Evolutionary conservation across 1,284 basidiomycete genomes (phyloP), one percentile per base, ranked within the genome.

Genomic region (Sphaerobolus stellatus): DNA sequence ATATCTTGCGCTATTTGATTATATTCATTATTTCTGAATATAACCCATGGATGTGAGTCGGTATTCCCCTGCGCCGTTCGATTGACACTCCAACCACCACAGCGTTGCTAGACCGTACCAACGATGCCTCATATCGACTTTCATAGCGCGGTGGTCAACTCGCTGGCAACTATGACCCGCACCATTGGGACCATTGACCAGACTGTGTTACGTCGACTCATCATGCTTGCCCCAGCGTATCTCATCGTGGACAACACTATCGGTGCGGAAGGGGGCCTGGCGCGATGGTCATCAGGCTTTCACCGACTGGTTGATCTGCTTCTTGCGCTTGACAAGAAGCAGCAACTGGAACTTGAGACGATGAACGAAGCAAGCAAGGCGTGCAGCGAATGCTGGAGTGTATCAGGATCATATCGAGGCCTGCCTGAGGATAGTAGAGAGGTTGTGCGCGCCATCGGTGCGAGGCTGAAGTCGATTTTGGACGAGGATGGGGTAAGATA

Each of bases 371-470:
- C 86, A 3, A 85, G 84, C 56, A 83, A 80, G 62, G 86, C 89
- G 6, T 90, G 88, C 64, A 88, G 88, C 3, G 89, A 91, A 66
- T 90, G 88, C 68, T 91, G 89, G 89, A 82, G 76, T 16, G 80
- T 83, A 4, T 80, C 83, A 0, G 81, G 80, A 0, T 79, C 80
- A 16, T 90, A 85, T 84, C 73, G 78, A 29, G 84, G 82, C 18
- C 68, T 90, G 58, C 54, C 43, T 6, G 80, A 82, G 43, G 79
- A 80, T 25, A 81, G 80, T 61, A 75, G 80, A 56, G 80, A 81
- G 13, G 76, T 76, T 5, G 80, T 90, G 24, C 75, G 78, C 48
- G 78, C 73, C 41, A 77, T 84, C 30, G 88, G 84, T 14, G 69
- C 69, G 36, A 83, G 80, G 64, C 71, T 90, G 61, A 84, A 83